These are phyloP conservation scores for Rhododendron mucronatum DNA, from an alignment of 148 eudicot species.

Conservation along the genomic window DNA sequence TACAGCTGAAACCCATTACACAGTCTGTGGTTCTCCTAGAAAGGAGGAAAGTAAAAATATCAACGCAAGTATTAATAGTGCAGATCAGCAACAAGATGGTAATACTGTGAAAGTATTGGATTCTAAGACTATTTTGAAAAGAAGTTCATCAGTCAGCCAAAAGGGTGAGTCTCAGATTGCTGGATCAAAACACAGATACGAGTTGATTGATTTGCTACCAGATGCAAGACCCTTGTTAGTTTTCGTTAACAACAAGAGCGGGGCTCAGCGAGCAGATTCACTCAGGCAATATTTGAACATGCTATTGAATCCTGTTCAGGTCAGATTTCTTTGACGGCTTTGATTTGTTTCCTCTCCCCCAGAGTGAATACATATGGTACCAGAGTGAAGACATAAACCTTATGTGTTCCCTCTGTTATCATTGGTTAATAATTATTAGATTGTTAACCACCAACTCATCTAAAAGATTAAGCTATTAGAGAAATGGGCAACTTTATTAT, in stretches of 20 bases:
- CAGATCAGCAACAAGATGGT: slow-evolving; percentile 31
- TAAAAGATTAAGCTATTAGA: too few relatives aligned
- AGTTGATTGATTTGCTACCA: slow-evolving; percentile 71
- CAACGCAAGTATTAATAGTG: slow-evolving; percentile 15
- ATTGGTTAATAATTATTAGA: too few relatives aligned
- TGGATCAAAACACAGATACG: slow-evolving; percentile 47
- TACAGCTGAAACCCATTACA: slow-evolving; percentile 29
- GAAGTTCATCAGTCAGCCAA: slow-evolving; percentile 53
- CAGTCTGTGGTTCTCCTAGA: slow-evolving; percentile 35
- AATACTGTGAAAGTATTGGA: slow-evolving; percentile 31
- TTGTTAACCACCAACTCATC: too few relatives aligned
- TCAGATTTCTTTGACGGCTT: slow-evolving; percentile 18
- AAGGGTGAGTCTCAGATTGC: slow-evolving; percentile 52
- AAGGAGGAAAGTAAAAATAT: slow-evolving; percentile 37
- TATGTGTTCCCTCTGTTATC: background rate
- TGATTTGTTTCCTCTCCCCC: background rate
- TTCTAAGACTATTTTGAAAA: slow-evolving; percentile 37
- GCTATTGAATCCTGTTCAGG: slow-evolving; percentile 96
- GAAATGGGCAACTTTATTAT: too few relatives aligned
- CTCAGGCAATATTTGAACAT: slow-evolving; percentile 73
- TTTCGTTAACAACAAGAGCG: slow-evolving; percentile 90
- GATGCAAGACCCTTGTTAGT: slow-evolving; percentile 93
- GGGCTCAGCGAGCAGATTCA: slow-evolving; percentile 87
- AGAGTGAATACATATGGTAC: background rate
- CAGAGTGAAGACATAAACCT: background rate